These are phyloP conservation scores for Fusarium napiforme DNA, from an alignment of 2,329 filamentous ascomycete species.

Conservation along the genomic window DNA sequence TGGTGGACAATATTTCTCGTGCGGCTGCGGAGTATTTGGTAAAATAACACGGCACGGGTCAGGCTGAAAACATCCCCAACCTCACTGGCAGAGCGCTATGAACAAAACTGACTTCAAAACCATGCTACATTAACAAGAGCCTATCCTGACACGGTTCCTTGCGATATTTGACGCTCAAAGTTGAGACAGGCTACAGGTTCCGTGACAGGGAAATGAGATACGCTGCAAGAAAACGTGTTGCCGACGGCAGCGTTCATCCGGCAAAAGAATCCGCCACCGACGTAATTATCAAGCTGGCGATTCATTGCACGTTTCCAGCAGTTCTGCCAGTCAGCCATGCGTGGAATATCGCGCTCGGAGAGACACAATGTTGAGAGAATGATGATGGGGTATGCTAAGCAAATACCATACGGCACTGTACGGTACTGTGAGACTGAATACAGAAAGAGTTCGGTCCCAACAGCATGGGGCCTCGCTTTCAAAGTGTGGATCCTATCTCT, in stretches of 20 bases:
- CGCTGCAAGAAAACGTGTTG: conserved; percentile 27
- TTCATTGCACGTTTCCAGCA: conserved; percentile 35
- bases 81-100: conserved; percentile 17
- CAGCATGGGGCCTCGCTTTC: conserved; percentile 40
- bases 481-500: conserved; percentile 31
- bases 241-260: conserved; percentile 42
- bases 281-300: conserved; percentile 35
- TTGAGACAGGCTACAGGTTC: neutral
- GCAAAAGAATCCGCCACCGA: conserved; percentile 43
- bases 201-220: conserved; percentile 18
- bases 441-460: conserved; percentile 28
- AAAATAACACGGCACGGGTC: conserved; percentile 17
- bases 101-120: conserved; percentile 4
- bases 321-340: conserved; percentile 17
- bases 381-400: conserved; percentile 2
- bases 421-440: neutral
- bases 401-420: conserved; percentile 11
- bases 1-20: conserved; percentile 21
- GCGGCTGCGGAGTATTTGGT: conserved; percentile 11
- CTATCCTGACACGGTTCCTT: neutral
- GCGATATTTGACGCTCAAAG: conserved; percentile 11
- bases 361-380: conserved; percentile 18
- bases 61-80: conserved; percentile 19
- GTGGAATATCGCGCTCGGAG: conserved; percentile 35
- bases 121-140: neutral